A percentile compares a stretch with the other conserved stretches of the same genome.
Evolutionary conservation across 768 basidiomycete species (phyloP).

Genomic region (Lactifluus pinguis): DNA sequence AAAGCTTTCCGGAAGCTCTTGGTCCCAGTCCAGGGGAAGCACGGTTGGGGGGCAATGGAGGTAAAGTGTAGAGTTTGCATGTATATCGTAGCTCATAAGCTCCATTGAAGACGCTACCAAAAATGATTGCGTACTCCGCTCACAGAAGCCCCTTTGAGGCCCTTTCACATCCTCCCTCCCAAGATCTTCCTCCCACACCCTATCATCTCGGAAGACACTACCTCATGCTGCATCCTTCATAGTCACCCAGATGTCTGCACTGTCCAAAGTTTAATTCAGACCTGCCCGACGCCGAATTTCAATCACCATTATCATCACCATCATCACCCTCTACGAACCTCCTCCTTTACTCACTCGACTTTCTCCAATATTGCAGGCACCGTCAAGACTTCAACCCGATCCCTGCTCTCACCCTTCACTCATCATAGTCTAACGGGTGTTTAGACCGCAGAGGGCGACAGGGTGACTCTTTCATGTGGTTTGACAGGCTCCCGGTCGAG

Average conservation of each 20-base stretch:
- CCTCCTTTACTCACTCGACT: constrained; percentile 9
- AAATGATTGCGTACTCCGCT: background rate
- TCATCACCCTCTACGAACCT: background rate
- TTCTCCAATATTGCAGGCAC: constrained; percentile 10
- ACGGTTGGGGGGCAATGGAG: constrained; percentile 24
- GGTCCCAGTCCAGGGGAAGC: constrained; percentile 68
- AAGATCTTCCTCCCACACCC: constrained; percentile 16
- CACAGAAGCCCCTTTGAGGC: background rate
- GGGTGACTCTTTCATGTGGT: background rate
- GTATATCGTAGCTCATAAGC: constrained; percentile 64
- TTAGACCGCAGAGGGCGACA: constrained; percentile 11
- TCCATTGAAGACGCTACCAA: constrained; percentile 68
- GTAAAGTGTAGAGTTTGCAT: constrained; percentile 33
- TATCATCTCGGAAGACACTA: too few species aligned
- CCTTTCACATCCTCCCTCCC: constrained; percentile 8
- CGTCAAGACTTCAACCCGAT: constrained; percentile 12
- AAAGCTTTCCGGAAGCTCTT: constrained; percentile 40
- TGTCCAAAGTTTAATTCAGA: background rate
- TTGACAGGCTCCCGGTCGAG: background rate
- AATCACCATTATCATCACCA: background rate
- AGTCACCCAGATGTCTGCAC: background rate
- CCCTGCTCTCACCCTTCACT: background rate
- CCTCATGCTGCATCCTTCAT: background rate
- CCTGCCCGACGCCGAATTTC: background rate
- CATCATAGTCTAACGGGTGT: background rate